Conservation (phyloP, 345 rosid species). For the Camelina hispida region DNA sequence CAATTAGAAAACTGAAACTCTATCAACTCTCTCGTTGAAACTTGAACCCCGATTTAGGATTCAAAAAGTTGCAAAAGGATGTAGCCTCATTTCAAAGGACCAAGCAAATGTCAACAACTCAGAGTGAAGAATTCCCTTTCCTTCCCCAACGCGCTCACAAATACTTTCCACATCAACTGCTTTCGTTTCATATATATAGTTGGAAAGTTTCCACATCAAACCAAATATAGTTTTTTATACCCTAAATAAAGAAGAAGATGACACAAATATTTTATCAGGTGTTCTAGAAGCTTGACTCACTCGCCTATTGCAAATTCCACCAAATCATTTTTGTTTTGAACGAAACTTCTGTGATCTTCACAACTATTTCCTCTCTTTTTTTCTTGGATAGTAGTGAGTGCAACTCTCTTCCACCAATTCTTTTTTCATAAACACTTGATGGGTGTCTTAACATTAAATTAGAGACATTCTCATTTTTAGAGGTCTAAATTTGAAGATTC, state of each 20-base stretch:
- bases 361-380: not conserved
- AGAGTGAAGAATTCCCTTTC: conserved; percentile 21
- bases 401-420: not conserved
- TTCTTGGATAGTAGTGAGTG: not conserved
- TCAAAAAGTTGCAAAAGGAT: not conserved
- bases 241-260: not conserved
- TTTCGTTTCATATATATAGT: too few species aligned
- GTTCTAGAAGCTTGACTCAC: conserved; percentile 43
- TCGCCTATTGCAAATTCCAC: conserved; percentile 22
- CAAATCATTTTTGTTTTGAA: not conserved
- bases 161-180: not conserved
- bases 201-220: too few species aligned
- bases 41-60: not conserved
- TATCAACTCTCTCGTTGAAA: not conserved
- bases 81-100: not conserved
- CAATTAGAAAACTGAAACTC: too few species aligned
- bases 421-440: too few species aligned
- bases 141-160: conserved; percentile 25
- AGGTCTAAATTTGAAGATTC: too few species aligned
- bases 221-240: not conserved
- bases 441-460: too few species aligned
- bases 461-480: too few species aligned
- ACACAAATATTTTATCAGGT: not conserved
- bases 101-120: conserved; percentile 11
- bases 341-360: not conserved